Conservation (phyloP, 306 rosid species). For the Trifolium fragiferum region DNA sequence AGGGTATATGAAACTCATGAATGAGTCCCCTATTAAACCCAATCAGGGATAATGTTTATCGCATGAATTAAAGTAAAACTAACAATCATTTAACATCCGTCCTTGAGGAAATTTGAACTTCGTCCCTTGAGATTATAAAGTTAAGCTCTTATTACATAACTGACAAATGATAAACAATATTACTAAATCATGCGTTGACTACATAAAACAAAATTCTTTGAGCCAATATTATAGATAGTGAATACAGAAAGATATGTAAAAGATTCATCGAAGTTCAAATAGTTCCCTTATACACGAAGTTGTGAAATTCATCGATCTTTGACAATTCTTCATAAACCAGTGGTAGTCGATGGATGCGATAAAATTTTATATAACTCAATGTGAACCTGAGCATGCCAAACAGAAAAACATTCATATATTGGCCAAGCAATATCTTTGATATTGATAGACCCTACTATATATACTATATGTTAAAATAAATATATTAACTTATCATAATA, state of each 20-base stretch:
- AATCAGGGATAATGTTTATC: constrained; percentile 32
- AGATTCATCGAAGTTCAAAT: no score
- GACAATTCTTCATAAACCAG: background rate
- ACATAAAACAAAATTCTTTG: no score
- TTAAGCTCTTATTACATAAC: no score
- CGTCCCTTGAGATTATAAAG: no score
- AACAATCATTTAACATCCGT: no score
- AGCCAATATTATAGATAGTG: no score
- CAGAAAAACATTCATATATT: background rate
- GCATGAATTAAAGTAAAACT: background rate
- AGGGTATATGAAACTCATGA: constrained; percentile 65
- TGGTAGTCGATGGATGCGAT: background rate
- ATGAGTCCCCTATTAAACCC: constrained; percentile 65
- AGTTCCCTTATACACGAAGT: background rate
- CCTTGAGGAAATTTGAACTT: no score
- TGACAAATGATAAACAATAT: no score
- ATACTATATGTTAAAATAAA: background rate
- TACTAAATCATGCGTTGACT: no score
- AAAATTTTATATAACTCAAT: background rate
- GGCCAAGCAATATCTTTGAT: background rate
- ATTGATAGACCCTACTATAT: background rate
- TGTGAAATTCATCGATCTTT: background rate
- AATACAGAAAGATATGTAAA: no score
- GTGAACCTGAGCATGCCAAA: background rate
- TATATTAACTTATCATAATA: no score